Evolutionary conservation across 768 basidiomycete species (phyloP).

Genomic region (Termitomyces sp.): DNA sequence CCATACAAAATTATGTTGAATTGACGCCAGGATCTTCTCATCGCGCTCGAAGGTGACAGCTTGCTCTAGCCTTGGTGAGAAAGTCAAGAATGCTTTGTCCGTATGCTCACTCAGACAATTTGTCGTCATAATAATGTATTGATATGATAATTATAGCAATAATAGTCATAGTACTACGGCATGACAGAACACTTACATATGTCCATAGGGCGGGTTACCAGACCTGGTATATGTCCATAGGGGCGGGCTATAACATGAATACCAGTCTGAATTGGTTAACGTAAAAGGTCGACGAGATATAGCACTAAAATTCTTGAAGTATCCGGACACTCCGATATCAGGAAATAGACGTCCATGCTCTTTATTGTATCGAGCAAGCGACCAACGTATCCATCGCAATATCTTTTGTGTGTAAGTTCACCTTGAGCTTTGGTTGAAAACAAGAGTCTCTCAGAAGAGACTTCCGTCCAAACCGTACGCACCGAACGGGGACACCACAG

Average conservation of each 20-base stretch:
- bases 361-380: not conserved
- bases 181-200: no score
- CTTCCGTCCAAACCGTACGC: not conserved
- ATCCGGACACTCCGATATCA: not conserved
- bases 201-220: no score
- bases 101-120: no score
- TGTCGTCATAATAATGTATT: no score
- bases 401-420: not conserved
- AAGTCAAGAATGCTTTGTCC: no score
- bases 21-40: not conserved
- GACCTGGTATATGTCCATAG: no score
- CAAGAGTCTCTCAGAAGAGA: not conserved
- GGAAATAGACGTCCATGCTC: not conserved
- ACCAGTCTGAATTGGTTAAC: no score
- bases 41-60: not conserved
- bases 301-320: not conserved
- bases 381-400: not conserved
- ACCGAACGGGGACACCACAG: not conserved
- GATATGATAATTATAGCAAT: no score
- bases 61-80: no score
- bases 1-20: conserved; percentile 4
- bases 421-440: not conserved
- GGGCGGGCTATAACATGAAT: not conserved
- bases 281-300: not conserved
- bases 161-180: no score